Evolutionary conservation across 2,329 filamentous ascomycete species (phyloP), one percentile per base, ranked within the genome.

Genomic region (Cercospora berteroae): DNA sequence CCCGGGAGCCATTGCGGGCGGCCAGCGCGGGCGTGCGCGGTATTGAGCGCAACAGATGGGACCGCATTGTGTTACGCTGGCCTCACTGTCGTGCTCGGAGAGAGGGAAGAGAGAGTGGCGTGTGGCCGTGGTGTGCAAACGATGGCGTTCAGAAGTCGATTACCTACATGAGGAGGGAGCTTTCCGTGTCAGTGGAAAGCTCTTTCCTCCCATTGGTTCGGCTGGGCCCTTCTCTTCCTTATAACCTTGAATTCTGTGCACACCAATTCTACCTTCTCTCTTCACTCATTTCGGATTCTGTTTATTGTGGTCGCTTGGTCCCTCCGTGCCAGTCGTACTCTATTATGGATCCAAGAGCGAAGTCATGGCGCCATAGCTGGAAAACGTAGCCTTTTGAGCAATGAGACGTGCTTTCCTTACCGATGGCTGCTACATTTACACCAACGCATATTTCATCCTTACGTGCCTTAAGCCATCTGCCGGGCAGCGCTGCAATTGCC

Each of bases 351-450:
- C 84, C 86, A 77, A 89, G 86, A 89, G 78, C 80, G 85, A 80
- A 79, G 79, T 77, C 78, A 73, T 79, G 77, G 86, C 85, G 80
- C 83, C 85, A 85, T 86, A 89, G 86, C 86, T 89, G 87, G 87
- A 89, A 85, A 66, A 69, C 68, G 58, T 56, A 68, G 62, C 59
- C 65, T 63, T 56, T 67, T 68, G 56, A 59, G 63, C 71, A 73
- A 86, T 87, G 84, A 88, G 82, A 82, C 81, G 80, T 79, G 79
- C 59, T 85, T 87, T 88, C 87, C 86, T 89, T 89, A 88, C 86
- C 85, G 83, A 88, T 85, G 86, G 84, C 79, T 52, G 85, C 86
- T 81, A 88, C 86, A 88, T 82, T 39, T 52, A 55, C 39, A 31
- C 36, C 57, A 10, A 55, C 23, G 3, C 20, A 25, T 16, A 13